Evolutionary conservation across 805 yeast genomes (phyloP).

Genomic region (Saccharomycopsis amapae): DNA sequence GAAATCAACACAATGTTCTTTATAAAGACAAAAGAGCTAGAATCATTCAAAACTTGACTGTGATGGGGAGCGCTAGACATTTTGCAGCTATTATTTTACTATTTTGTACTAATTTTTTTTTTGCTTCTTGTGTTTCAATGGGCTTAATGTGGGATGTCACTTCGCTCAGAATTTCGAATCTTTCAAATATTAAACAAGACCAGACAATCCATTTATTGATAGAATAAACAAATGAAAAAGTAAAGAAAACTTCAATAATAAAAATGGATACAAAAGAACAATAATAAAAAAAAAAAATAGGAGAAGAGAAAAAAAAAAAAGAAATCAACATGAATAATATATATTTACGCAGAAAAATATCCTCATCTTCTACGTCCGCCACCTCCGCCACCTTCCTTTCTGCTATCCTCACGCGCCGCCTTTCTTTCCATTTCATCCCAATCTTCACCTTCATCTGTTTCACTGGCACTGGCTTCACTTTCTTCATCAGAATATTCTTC

Average conservation of each 20-base stretch:
- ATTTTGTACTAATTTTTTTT: background rate
- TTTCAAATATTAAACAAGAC: too few relatives aligned
- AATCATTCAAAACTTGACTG: background rate
- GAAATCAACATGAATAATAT: too few relatives aligned
- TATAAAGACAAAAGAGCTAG: background rate
- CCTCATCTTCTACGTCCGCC: slow-evolving; percentile 22
- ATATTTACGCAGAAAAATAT: too few relatives aligned
- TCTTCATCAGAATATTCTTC: slow-evolving; percentile 38
- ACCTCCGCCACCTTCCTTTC: slow-evolving; percentile 22
- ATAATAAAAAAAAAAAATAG: too few relatives aligned
- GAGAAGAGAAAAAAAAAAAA: too few relatives aligned
- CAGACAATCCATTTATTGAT: too few relatives aligned
- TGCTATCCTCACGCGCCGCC: slow-evolving; percentile 42
- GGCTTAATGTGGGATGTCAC: too few relatives aligned
- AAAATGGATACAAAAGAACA: background rate
- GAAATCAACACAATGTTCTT: slow-evolving; percentile 32
- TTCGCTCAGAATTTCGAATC: too few relatives aligned
- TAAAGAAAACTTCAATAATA: too few relatives aligned
- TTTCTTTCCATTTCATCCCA: slow-evolving; percentile 59
- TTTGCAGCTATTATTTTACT: background rate
- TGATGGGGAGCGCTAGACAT: background rate
- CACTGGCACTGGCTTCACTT: slow-evolving; percentile 29
- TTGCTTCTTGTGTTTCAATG: too few relatives aligned
- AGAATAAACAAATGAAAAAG: too few relatives aligned
- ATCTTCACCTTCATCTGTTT: slow-evolving; percentile 31